Conservation (phyloP, 768 basidiomycete genomes). For the Pholiota molesta region DNA sequence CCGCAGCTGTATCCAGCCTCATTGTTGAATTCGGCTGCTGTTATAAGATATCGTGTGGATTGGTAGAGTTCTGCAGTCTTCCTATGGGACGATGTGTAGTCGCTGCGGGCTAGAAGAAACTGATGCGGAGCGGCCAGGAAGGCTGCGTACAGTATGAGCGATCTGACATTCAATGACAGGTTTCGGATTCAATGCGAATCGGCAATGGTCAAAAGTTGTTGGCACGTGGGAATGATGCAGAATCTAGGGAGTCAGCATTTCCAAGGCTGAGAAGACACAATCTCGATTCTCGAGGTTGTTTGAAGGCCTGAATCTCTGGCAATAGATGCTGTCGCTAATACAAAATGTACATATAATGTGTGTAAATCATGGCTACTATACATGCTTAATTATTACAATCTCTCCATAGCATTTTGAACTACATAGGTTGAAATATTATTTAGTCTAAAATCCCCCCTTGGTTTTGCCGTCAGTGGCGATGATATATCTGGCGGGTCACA, state of each 20-base stretch:
- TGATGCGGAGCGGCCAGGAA: conserved; percentile 1
- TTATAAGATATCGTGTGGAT: not conserved
- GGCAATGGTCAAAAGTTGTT: conserved; percentile 7
- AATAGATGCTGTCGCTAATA: too few species aligned
- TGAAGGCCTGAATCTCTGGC: too few species aligned
- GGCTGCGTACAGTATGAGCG: conserved; percentile 7
- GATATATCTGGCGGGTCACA: too few species aligned
- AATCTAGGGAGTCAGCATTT: not conserved
- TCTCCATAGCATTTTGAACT: too few species aligned
- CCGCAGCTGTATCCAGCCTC: conserved; percentile 38
- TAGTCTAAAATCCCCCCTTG: too few species aligned
- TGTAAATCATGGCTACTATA: too few species aligned
- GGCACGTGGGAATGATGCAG: conserved; percentile 3
- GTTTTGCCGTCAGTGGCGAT: too few species aligned
- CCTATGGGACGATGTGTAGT: not conserved
- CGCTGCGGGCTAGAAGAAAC: conserved; percentile 1
- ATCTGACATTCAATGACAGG: conserved; percentile 11
- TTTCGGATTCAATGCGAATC: not conserved
- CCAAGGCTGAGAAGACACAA: too few species aligned
- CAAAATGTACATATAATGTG: too few species aligned
- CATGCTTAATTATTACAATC: too few species aligned
- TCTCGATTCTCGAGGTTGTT: too few species aligned
- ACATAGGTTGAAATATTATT: too few species aligned
- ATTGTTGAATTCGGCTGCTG: conserved; percentile 8
- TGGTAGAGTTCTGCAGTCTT: not conserved